These are phyloP conservation scores for Endotrypanum monterogeii DNA, from an alignment of 208 protist genomes.

Conservation along the genomic window DNA sequence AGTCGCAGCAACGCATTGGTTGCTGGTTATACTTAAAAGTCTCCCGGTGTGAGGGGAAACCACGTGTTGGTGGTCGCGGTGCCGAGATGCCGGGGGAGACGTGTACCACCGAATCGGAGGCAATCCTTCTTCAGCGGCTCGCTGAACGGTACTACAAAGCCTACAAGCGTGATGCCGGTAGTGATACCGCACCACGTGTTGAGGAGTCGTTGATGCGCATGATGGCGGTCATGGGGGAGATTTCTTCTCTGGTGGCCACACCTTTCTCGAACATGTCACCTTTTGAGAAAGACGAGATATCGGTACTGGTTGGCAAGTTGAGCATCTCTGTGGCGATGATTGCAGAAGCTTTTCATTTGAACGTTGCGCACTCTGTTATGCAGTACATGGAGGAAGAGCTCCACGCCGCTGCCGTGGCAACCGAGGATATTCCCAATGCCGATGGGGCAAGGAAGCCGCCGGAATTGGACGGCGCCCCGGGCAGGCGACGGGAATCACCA, in stretches of 20 bases:
- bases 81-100: slow-evolving; percentile 1
- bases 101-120: slow-evolving; percentile 4
- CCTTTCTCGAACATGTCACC: slow-evolving; percentile 52
- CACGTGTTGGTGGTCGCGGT: neutral
- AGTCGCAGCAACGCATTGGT: neutral
- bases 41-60: neutral
- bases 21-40: too few species aligned
- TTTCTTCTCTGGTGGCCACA: slow-evolving; percentile 57
- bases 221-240: slow-evolving; percentile 75
- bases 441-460: neutral
- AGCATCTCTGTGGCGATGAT: slow-evolving; percentile 62
- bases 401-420: neutral
- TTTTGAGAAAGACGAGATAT: slow-evolving; percentile 75
- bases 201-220: slow-evolving; percentile 69
- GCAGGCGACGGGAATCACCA: too few species aligned
- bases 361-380: slow-evolving; percentile 51
- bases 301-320: slow-evolving; percentile 53
- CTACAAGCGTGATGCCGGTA: slow-evolving; percentile 38
- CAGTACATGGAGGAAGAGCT: slow-evolving; percentile 49
- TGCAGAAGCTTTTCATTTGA: slow-evolving; percentile 59
- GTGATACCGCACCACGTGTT: slow-evolving; percentile 32
- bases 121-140: slow-evolving; percentile 50
- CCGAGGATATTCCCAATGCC: neutral
- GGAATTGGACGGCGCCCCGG: too few species aligned
- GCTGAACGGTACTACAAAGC: slow-evolving; percentile 50